Conservation (phyloP, 305 asterid species). For the Fraxinus greggii region DNA sequence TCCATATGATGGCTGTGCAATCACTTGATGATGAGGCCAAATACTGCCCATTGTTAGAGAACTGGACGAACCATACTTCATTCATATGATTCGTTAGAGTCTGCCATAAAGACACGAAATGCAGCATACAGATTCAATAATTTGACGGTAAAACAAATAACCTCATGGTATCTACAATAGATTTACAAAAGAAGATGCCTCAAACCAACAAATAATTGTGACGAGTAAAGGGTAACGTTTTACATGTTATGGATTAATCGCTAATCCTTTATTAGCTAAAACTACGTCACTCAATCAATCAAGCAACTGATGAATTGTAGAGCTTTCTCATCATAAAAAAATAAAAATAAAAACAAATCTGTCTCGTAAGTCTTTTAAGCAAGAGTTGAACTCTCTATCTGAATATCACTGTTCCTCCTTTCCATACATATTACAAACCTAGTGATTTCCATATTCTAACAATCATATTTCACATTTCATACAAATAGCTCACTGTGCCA, state of each 20-base stretch:
- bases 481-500: background rate
- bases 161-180: conserved; percentile 14
- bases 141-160: conserved; percentile 17
- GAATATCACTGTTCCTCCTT: background rate
- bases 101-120: conserved; percentile 51
- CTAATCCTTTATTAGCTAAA: background rate
- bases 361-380: background rate
- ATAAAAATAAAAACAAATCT: background rate
- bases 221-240: background rate
- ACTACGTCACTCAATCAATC: background rate
- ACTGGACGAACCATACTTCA: conserved; percentile 97
- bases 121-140: conserved; percentile 30
- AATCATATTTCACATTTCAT: background rate
- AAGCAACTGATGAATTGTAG: background rate
- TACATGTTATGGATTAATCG: background rate
- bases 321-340: background rate
- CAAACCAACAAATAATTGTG: conserved; percentile 6
- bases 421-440: background rate
- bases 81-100: conserved; percentile 63
- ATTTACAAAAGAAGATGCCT: background rate
- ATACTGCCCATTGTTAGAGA: conserved; percentile 76
- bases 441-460: background rate
- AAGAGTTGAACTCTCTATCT: background rate
- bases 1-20: conserved; percentile 88
- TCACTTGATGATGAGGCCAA: conserved; percentile 92